Evolutionary conservation across 306 rosid genomes (phyloP).

Genomic region (Glycyrrhiza uralensis): DNA sequence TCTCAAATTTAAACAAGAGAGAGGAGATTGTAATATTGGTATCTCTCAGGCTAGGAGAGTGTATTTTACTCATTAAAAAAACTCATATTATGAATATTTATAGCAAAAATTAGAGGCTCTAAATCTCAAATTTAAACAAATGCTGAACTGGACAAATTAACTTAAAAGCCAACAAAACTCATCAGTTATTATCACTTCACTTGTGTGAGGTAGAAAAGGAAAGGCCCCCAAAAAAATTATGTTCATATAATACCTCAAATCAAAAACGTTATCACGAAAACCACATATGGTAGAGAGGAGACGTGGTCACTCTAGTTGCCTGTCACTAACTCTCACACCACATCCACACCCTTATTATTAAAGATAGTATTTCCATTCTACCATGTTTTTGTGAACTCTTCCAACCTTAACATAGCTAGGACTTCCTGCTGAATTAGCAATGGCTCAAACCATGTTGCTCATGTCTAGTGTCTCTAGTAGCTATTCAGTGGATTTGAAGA

Average conservation of each 20-base stretch:
- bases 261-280: constrained; percentile 42
- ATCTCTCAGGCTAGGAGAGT: too few species aligned
- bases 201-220: not conserved
- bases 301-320: constrained; percentile 84
- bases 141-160: not conserved
- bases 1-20: too few species aligned
- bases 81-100: too few species aligned
- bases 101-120: too few species aligned
- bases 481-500: constrained; percentile 51
- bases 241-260: not conserved
- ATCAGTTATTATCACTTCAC: not conserved
- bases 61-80: too few species aligned
- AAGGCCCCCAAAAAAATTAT: constrained; percentile 8
- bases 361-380: constrained; percentile 10
- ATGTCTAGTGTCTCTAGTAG: constrained; percentile 61
- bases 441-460: constrained; percentile 92
- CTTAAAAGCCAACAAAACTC: not conserved
- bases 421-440: constrained; percentile 16
- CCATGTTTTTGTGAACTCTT: constrained; percentile 18
- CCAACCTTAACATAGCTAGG: not conserved
- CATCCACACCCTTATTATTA: constrained; percentile 58
- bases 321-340: constrained; percentile 39
- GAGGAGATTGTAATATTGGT: too few species aligned
- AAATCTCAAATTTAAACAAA: too few species aligned
- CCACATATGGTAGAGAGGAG: constrained; percentile 22